A percentile compares a stretch with the other conserved stretches of the same genome.
These are phyloP conservation scores for Cucurbita moschata DNA, from an alignment of 306 rosid species.

Conservation along the genomic window DNA sequence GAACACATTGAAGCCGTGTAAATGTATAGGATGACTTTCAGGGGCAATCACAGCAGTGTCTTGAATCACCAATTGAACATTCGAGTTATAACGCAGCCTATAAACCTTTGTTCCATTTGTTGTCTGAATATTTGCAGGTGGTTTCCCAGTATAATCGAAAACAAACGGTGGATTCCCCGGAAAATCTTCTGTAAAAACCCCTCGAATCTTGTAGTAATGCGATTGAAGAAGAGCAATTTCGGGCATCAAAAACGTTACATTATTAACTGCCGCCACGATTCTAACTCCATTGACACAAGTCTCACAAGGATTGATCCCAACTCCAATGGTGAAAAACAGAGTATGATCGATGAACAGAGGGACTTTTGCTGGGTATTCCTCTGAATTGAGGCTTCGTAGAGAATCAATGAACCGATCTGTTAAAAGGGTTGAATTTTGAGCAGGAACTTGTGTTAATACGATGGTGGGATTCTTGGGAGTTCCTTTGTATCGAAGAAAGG, in stretches of 20 bases:
- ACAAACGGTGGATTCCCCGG: conserved; percentile 37
- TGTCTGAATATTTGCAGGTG: conserved; percentile 37
- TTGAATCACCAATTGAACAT: conserved; percentile 43
- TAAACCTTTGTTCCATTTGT: conserved; percentile 41
- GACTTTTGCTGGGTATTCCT: conserved; percentile 43
- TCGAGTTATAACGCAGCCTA: conserved; percentile 35
- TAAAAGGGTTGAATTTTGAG: conserved; percentile 41
- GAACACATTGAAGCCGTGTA: conserved; percentile 59
- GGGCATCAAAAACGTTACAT: conserved; percentile 43
- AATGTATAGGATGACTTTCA: conserved; percentile 58
- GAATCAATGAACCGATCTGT: conserved; percentile 27
- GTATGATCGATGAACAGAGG: conserved; percentile 36
- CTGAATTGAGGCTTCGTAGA: conserved; percentile 52
- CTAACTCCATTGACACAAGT: conserved; percentile 24
- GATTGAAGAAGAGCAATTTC: conserved; percentile 53
- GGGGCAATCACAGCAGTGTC: conserved; percentile 50
- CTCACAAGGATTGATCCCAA: conserved; percentile 42
- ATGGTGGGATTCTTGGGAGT: conserved; percentile 20
- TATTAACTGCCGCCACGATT: conserved; percentile 42
- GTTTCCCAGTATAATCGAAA: conserved; percentile 45
- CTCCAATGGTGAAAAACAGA: conserved; percentile 36
- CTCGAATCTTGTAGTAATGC: conserved; percentile 35
- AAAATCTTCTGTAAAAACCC: conserved; percentile 52
- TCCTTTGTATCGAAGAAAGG: conserved; percentile 40
- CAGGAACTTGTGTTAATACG: conserved; percentile 31